Base-by-base conservation (phyloP, 2,329 filamentous ascomycete genomes). In the Plenodomus biglobosus region DNA sequence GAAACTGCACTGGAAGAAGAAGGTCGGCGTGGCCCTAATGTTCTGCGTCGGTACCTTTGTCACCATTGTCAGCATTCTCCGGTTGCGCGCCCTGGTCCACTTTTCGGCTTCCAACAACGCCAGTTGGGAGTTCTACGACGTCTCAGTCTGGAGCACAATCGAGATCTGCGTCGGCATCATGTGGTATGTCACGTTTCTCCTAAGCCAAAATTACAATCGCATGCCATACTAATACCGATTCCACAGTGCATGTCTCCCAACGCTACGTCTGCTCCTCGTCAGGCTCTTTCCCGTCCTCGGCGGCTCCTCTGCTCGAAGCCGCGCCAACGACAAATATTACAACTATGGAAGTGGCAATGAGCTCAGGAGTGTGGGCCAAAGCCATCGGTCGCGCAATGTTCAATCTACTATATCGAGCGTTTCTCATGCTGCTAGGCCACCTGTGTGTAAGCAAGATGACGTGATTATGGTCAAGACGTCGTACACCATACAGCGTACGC, bases 111-210 rank as follows among this genome's bases (percentile, higher is more conserved):
- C 75, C 1, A 48, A 61, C 1, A 76, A 78, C 54, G 53, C 72
- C 17, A 67, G 60, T 24, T 73, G 70, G 67, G 72, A 73, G 41
- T 73, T 74, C 53, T 69, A 68, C 18, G 68, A 71, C 3, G 70
- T 73, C 7, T 65, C 69, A 1, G 66, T 71, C 38, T 77, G 75
- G 75, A 72, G 68, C 30, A 66, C 69, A 2, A 65, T 76, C 8
- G 75, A 77, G 55, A 68, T 74, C 32, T 65, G 74, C 52, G 69
- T 75, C 1, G 74, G 73, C 15, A 73, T 76, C 40, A 71, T 76
- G 43, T 75, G 59, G 56, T 59, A 47, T 42, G 54, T 48, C n/a
- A 16, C 3, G 15, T 24, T 11, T 11, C 5, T 6, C 22, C 22
- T 6, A 11, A 6, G 22, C 22, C 22, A n/a, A n/a, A n/a, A 24